Evolutionary conservation across 2,329 filamentous ascomycete genomes (phyloP).

Genomic region (Macrophomina phaseolina): DNA sequence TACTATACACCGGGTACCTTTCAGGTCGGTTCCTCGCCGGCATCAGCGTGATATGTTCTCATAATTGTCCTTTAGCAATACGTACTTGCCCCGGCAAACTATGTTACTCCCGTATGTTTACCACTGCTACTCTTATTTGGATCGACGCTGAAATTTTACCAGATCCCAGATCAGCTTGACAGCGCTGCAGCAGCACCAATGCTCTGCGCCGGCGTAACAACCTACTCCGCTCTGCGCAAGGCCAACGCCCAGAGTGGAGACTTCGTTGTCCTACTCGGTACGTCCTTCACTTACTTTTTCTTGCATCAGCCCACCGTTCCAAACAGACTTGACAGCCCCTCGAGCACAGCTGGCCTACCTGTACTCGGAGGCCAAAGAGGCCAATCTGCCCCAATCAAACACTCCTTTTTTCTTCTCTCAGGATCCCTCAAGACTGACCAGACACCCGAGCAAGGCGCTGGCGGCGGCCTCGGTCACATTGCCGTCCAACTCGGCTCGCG

Average conservation of each 20-base stretch:
- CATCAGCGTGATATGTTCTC: not conserved
- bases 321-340: too few relatives aligned
- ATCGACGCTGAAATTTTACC: not conserved
- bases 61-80: conserved; percentile 60
- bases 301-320: not conserved
- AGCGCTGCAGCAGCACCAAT: conserved; percentile 69
- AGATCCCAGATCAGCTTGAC: conserved; percentile 63
- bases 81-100: conserved; percentile 66
- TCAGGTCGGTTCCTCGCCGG: conserved; percentile 37
- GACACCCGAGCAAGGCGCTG: conserved; percentile 54
- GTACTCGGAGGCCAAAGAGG: not conserved
- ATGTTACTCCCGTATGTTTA: conserved; percentile 68
- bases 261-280: conserved; percentile 61
- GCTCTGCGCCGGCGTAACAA: conserved; percentile 71
- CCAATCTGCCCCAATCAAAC: too few relatives aligned
- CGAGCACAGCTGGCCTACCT: not conserved
- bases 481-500: conserved; percentile 64
- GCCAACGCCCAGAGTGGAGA: conserved; percentile 63
- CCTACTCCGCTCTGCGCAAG: conserved; percentile 70
- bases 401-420: too few relatives aligned
- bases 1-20: conserved; percentile 76
- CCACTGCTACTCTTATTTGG: not conserved
- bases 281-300: not conserved
- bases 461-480: conserved; percentile 69
- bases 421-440: not conserved